Conservation (phyloP, 768 basidiomycete species). For the Mrakia blollopis region DNA sequence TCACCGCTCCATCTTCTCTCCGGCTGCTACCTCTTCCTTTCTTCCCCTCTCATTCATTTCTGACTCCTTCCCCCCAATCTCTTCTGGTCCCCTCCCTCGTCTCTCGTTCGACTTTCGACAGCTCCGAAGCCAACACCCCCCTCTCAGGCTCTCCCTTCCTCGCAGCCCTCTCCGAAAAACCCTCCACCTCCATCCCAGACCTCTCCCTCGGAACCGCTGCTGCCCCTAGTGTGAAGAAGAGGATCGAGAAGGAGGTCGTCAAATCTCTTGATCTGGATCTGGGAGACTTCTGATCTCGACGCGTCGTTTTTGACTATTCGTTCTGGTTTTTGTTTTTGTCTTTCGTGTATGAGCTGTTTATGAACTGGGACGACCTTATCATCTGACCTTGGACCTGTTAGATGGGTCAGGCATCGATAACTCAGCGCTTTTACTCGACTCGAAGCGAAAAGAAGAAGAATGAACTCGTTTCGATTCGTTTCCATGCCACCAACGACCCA, state of each 20-base stretch:
- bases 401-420: no score
- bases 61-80: no score
- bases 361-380: no score
- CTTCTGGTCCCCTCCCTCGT: not conserved
- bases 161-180: slow-evolving; percentile 15
- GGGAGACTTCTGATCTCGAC: slow-evolving; percentile 39
- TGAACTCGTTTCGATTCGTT: not conserved
- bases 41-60: not conserved
- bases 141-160: slow-evolving; percentile 11
- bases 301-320: not conserved
- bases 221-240: slow-evolving; percentile 36
- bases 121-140: slow-evolving; percentile 12
- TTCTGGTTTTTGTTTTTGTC: not conserved
- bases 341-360: no score
- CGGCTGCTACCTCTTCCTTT: not conserved
- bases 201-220: slow-evolving; percentile 33
- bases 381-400: no score
- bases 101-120: not conserved
- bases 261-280: slow-evolving; percentile 43
- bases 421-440: no score
- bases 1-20: not conserved
- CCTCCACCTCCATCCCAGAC: slow-evolving; percentile 30
- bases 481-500: not conserved
- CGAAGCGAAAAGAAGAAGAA: not conserved
- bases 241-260: slow-evolving; percentile 39